phyloP scores from a whole-genome alignment of 2,329 filamentous ascomycete species.

The Pestalotiopsis sp. region DNA sequence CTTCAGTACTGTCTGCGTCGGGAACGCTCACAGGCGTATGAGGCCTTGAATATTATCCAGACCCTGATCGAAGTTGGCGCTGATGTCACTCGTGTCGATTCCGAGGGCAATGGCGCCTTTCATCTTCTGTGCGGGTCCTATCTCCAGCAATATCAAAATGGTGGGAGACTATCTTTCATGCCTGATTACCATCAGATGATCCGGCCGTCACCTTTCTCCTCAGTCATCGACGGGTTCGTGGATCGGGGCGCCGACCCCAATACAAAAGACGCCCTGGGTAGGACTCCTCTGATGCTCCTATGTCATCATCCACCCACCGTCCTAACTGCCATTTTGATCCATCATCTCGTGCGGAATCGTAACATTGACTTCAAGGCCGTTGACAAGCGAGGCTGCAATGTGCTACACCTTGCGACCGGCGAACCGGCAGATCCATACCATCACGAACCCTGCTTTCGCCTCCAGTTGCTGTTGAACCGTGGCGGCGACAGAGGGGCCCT shows the following conservation, averaged over 20 bases:
- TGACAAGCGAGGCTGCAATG: constrained; percentile 7
- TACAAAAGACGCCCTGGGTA: constrained; percentile 2
- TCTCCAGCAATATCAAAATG: neutral
- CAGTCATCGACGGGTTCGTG: constrained; percentile 2
- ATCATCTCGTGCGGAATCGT: constrained; percentile 1
- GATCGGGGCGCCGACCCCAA: constrained; percentile 6
- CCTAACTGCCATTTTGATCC: neutral
- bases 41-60: neutral
- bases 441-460: constrained; percentile 8
- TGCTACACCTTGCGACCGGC: neutral
- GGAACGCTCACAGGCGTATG: neutral
- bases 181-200: neutral
- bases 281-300: constrained; percentile 4
- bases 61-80: neutral
- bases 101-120: neutral
- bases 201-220: constrained; percentile 3
- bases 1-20: constrained; percentile 7
- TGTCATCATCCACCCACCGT: neutral
- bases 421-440: constrained; percentile 6
- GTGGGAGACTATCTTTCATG: neutral
- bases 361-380: constrained; percentile 2
- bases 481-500: neutral
- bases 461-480: constrained; percentile 2
- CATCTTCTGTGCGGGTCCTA: constrained; percentile 8
- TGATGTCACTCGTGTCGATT: constrained; percentile 6